phyloP scores from a whole-genome alignment of 2,329 filamentous ascomycete genomes.

The Diplodia scrobiculata region DNA sequence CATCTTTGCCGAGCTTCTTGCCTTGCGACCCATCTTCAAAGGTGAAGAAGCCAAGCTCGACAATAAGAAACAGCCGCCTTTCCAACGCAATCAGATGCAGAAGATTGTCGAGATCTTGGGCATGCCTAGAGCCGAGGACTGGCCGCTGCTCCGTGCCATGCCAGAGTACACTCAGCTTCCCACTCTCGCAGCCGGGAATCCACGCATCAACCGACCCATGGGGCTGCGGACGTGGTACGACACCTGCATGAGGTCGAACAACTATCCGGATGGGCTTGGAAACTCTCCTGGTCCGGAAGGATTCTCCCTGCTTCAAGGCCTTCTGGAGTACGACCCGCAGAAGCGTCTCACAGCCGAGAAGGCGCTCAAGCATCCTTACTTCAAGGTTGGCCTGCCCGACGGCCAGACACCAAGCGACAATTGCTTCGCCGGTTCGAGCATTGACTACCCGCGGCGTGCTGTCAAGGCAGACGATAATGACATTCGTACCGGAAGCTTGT shows the following conservation, averaged over 20 bases:
- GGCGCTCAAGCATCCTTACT: slow-evolving; percentile 89
- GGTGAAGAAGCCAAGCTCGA: slow-evolving; percentile 99
- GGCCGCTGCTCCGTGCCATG: slow-evolving; percentile 82
- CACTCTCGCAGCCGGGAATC: slow-evolving; percentile 50
- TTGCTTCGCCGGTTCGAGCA: slow-evolving; percentile 87
- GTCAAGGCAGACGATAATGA: slow-evolving; percentile 96
- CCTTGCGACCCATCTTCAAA: slow-evolving; percentile 92
- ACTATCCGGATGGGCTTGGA: slow-evolving; percentile 44
- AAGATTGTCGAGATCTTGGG: slow-evolving; percentile 98
- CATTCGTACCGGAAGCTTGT: slow-evolving; percentile 83
- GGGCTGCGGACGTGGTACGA: slow-evolving; percentile 70
- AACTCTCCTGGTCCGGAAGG: slow-evolving; percentile 63
- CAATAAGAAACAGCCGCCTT: slow-evolving; percentile 93
- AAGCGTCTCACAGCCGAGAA: slow-evolving; percentile 84
- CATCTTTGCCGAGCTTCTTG: slow-evolving; percentile 93
- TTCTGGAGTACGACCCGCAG: slow-evolving; percentile 90
- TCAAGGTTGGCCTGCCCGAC: slow-evolving; percentile 56
- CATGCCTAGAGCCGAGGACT: slow-evolving; percentile 81
- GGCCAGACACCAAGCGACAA: slow-evolving; percentile 71
- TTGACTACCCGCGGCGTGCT: slow-evolving; percentile 84
- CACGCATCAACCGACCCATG: slow-evolving; percentile 55
- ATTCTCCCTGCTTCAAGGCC: slow-evolving; percentile 74
- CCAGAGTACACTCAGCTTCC: slow-evolving; percentile 78
- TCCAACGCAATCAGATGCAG: slow-evolving; percentile 98
- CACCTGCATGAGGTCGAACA: slow-evolving; percentile 51